phyloP scores from a whole-genome alignment of 495 filamentous ascomycete species.

The Xylaria intraflava region DNA sequence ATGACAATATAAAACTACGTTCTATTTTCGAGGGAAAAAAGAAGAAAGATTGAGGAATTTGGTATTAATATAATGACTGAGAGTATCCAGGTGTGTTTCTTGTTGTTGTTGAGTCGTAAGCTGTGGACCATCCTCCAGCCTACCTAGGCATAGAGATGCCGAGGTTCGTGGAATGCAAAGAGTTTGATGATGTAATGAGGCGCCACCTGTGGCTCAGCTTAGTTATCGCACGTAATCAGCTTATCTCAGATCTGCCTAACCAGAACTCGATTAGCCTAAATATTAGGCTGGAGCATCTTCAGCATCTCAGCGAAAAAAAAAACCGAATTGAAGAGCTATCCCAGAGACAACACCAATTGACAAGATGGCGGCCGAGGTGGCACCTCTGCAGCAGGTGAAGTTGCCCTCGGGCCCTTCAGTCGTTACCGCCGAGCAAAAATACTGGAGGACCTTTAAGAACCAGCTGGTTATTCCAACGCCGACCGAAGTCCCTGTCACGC shows the following conservation, averaged over 20 bases:
- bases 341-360: constrained; percentile 9
- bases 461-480: constrained; percentile 79
- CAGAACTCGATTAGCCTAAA: not conserved
- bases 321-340: constrained; percentile 16
- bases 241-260: not conserved
- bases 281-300: not conserved
- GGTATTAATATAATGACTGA: not conserved
- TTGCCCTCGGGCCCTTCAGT: constrained; percentile 66
- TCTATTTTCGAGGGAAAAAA: too few species aligned
- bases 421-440: constrained; percentile 81
- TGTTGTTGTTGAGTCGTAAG: too few species aligned
- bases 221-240: not conserved
- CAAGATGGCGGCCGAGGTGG: constrained; percentile 81
- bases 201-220: constrained; percentile 1
- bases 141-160: not conserved
- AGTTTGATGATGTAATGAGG: not conserved
- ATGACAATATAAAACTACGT: not conserved
- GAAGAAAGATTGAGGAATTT: not conserved
- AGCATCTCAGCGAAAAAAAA: constrained; percentile 9
- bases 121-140: not conserved
- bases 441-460: constrained; percentile 91
- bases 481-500: constrained; percentile 74
- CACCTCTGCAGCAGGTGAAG: constrained; percentile 74
- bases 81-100: not conserved
- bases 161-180: not conserved